phyloP scores from a whole-genome alignment of 208 protist species.

The Leishmania guyanensis region DNA sequence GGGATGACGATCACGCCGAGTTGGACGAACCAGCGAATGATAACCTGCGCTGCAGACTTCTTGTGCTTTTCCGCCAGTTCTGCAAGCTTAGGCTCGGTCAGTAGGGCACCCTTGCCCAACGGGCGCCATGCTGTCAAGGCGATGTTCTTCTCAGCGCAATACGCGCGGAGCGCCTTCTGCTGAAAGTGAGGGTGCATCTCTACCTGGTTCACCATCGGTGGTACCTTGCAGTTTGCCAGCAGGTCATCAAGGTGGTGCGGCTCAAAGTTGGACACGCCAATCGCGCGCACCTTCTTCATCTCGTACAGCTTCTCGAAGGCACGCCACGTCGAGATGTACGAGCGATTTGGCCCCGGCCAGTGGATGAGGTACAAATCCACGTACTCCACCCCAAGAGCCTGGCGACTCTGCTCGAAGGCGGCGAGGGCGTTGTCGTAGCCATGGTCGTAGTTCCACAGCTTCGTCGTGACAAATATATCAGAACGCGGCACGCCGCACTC shows the following conservation, averaged over 20 bases:
- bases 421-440: slow-evolving; percentile 69
- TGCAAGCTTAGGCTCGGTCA: slow-evolving; percentile 36
- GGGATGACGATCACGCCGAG: slow-evolving; percentile 79
- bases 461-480: slow-evolving; percentile 91
- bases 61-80: slow-evolving; percentile 64
- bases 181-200: slow-evolving; percentile 89
- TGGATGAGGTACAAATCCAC: slow-evolving; percentile 97
- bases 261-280: slow-evolving; percentile 93
- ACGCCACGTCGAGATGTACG: slow-evolving; percentile 61
- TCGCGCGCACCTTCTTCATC: slow-evolving; percentile 76
- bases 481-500: slow-evolving; percentile 72
- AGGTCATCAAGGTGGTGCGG: slow-evolving; percentile 56
- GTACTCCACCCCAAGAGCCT: slow-evolving; percentile 90
- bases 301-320: slow-evolving; percentile 70
- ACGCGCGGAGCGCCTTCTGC: slow-evolving; percentile 60
- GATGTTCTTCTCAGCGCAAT: slow-evolving; percentile 75
- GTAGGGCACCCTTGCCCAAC: slow-evolving; percentile 60
- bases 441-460: slow-evolving; percentile 81
- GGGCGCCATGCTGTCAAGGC: slow-evolving; percentile 84
- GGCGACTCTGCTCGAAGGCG: slow-evolving; percentile 71
- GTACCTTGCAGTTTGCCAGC: slow-evolving; percentile 63
- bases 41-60: slow-evolving; percentile 62
- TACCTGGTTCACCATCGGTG: slow-evolving; percentile 91
- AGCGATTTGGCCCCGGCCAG: slow-evolving; percentile 84
- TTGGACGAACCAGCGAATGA: slow-evolving; percentile 78